Conservation (phyloP, 2,329 filamentous ascomycete species). For the Furcasterigmium furcatum region DNA sequence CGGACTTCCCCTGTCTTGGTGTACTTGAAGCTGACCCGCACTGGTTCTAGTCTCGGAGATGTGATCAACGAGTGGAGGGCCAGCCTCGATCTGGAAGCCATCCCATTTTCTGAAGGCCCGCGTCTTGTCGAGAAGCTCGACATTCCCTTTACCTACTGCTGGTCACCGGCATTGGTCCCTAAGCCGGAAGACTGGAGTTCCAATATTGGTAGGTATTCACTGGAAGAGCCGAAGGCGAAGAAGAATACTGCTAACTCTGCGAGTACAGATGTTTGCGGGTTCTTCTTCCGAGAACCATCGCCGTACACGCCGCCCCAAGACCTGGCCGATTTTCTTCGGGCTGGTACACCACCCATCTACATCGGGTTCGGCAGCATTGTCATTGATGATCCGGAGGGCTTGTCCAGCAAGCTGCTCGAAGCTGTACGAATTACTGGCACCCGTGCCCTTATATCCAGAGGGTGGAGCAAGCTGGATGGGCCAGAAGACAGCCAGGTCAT, state of each 20-base stretch:
- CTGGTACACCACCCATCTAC: slow-evolving; percentile 62
- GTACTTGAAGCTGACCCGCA: neutral
- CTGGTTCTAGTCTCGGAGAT: slow-evolving; percentile 51
- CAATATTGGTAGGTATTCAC: slow-evolving; percentile 46
- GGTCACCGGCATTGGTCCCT: slow-evolving; percentile 65
- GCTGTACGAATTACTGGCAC: slow-evolving; percentile 63
- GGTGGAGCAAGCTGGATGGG: slow-evolving; percentile 68
- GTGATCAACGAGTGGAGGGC: slow-evolving; percentile 72
- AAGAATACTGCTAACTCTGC: neutral
- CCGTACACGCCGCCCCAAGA: slow-evolving; percentile 49
- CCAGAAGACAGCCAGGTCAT: slow-evolving; percentile 58
- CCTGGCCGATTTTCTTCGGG: slow-evolving; percentile 49
- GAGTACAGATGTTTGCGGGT: slow-evolving; percentile 51
- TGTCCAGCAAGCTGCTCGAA: slow-evolving; percentile 68
- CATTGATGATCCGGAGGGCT: slow-evolving; percentile 64
- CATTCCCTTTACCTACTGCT: slow-evolving; percentile 76
- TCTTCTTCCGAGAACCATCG: slow-evolving; percentile 57
- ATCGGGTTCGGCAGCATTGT: slow-evolving; percentile 77
- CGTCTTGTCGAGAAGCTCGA: slow-evolving; percentile 65
- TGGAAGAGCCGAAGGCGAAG: no score
- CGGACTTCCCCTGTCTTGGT: neutral
- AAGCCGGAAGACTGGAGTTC: slow-evolving; percentile 64
- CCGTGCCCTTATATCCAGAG: slow-evolving; percentile 68
- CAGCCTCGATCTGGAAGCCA: slow-evolving; percentile 60
- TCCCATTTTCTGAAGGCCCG: slow-evolving; percentile 69